These are phyloP conservation scores for Seiridium unicorne DNA, from an alignment of 2,329 filamentous ascomycete genomes.

Conservation along the genomic window DNA sequence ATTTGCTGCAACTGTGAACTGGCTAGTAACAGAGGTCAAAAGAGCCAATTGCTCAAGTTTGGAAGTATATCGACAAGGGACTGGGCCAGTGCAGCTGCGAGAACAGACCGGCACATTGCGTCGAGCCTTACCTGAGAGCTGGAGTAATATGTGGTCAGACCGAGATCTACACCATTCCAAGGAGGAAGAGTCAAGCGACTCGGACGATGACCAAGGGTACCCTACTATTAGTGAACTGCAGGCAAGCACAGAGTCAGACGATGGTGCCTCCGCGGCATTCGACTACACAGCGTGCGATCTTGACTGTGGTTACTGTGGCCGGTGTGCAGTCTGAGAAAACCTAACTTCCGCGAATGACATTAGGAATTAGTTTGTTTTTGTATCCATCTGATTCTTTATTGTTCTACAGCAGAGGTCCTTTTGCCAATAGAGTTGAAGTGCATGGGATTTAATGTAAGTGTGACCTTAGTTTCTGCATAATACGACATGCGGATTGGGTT, in stretches of 20 bases:
- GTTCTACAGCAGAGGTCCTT: too few relatives aligned
- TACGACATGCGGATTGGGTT: slow-evolving; percentile 6
- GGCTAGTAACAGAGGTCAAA: slow-evolving; percentile 17
- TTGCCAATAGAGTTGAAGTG: too few relatives aligned
- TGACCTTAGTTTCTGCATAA: background rate
- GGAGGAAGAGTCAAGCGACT: slow-evolving; percentile 9
- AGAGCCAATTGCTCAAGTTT: slow-evolving; percentile 18
- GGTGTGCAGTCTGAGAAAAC: slow-evolving; percentile 10
- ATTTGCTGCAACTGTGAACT: slow-evolving; percentile 16
- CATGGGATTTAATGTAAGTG: background rate
- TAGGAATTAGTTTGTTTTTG: too few relatives aligned
- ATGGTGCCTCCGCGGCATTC: slow-evolving; percentile 9
- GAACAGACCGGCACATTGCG: slow-evolving; percentile 14
- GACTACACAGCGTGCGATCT: slow-evolving; percentile 19
- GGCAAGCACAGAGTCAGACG: slow-evolving; percentile 10
- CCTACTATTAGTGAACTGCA: slow-evolving; percentile 2
- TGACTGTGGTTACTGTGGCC: slow-evolving; percentile 21
- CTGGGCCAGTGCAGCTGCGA: slow-evolving; percentile 18
- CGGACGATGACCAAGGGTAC: slow-evolving; percentile 14
- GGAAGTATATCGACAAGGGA: slow-evolving; percentile 16
- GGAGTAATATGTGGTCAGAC: slow-evolving; percentile 17
- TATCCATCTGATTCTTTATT: too few relatives aligned
- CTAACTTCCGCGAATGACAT: too few relatives aligned
- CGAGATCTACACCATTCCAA: background rate
- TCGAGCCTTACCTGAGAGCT: slow-evolving; percentile 17